Conservation (phyloP, 2,329 filamentous ascomycete species). For the Camillea tinctor region DNA sequence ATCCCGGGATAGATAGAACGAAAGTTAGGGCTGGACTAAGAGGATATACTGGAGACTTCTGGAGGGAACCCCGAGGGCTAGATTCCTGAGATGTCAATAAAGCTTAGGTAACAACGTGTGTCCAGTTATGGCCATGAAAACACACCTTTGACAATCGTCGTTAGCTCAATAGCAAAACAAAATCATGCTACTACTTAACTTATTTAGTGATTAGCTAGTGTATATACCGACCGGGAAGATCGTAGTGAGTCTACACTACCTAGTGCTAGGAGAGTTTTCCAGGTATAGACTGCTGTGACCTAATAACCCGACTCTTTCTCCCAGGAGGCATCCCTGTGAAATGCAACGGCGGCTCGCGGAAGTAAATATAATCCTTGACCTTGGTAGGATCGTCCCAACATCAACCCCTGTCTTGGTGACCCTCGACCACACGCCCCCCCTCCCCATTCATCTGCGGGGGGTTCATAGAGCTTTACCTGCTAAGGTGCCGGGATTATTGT, state of each 20-base stretch:
- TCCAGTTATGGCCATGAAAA: not conserved
- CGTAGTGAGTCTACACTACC: not conserved
- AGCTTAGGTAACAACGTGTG: not conserved
- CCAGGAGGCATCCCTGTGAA: conserved; percentile 7
- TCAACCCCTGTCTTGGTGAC: conserved; percentile 11
- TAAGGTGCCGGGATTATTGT: conserved; percentile 10
- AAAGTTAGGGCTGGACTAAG: not conserved
- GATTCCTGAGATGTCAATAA: not conserved
- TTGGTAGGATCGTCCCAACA: conserved; percentile 21
- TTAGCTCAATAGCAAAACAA: not conserved
- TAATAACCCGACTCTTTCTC: conserved; percentile 7
- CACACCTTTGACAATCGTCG: not conserved
- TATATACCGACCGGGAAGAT: not conserved
- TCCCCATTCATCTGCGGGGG: conserved; percentile 4
- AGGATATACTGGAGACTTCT: not conserved
- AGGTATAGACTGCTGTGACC: not conserved
- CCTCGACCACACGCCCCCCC: not conserved
- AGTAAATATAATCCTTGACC: conserved; percentile 18
- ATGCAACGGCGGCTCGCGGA: conserved; percentile 28
- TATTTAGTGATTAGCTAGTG: not conserved
- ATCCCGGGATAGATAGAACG: not conserved
- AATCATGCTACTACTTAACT: not conserved
- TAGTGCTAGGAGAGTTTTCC: not conserved
- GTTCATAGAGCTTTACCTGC: conserved; percentile 13
- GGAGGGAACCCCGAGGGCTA: not conserved